Evolutionary conservation across 768 basidiomycete species (phyloP), one percentile per base, ranked within the genome.

Genomic region (Neoboletus brunneissimus): DNA sequence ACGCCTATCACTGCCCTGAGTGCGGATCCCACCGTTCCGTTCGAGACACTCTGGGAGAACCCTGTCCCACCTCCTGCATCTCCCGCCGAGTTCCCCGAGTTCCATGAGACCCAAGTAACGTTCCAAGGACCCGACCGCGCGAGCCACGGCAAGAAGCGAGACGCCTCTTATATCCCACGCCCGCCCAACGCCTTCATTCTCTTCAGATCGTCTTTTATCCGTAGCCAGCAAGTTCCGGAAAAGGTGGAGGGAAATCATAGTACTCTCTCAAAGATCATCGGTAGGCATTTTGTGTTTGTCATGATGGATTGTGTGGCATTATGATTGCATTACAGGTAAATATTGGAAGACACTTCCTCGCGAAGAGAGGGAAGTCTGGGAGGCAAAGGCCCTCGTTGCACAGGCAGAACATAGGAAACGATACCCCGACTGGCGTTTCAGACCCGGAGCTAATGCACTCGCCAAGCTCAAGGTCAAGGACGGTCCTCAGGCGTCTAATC

Each of bases 101-200:
- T 54, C 34, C 25, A 44, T 32, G 67, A 64, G 23, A 48, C 55
- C 45, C 68, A 63, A 43, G 56, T 65, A 13, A 61, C 63, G 0
- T 60, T 53, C 56, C 72, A 66, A 57, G 74, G 59, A 4, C 71
- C 65, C 59, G 71, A 74, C 54, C 79, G 79, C 23, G 56, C 67
- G 16, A 79, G 77, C 54, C 84, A 87, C 66, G 78, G 77, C 55
- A 87, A 83, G 76, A 81, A 82, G 65, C 81, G 84, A 52, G 85
- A 87, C 64, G 81, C 85, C 53, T 82, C 81, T 2, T 86, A 90
- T 71, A 91, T 91, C 71, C 89, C 89, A 41, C 85, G 89, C 47
- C 89, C 89, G 8, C 89, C 89, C 25, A 91, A 90, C 72, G 89
- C 89, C 56, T 91, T 91, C 74, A 91, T 91, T 63, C 85, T 91